A percentile compares a stretch with the other conserved stretches of the same genome.
phyloP scores from a whole-genome alignment of 495 filamentous ascomycete genomes.

The Thozetella sp. region DNA sequence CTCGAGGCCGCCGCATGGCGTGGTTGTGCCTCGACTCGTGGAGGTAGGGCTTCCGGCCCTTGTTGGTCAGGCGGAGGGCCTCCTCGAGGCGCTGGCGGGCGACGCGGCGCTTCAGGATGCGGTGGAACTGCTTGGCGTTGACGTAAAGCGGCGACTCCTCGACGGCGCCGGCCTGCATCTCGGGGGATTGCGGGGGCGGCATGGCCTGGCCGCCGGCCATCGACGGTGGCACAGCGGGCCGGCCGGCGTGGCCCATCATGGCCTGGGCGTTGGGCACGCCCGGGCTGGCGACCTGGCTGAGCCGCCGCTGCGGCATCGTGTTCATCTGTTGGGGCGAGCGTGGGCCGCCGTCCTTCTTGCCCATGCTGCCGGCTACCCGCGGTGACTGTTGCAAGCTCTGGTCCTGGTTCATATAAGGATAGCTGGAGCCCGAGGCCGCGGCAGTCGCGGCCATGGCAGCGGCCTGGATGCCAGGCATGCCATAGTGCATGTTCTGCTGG shows the following conservation, averaged over 20 bases:
- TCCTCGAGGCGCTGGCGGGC: constrained; percentile 94
- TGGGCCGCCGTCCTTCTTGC: constrained; percentile 61
- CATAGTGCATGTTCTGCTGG: constrained; percentile 62
- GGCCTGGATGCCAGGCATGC: constrained; percentile 59
- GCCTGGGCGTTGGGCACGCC: constrained; percentile 56
- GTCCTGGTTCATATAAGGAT: constrained; percentile 60
- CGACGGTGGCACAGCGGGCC: constrained; percentile 43
- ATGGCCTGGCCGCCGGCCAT: constrained; percentile 49
- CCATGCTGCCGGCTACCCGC: constrained; percentile 47
- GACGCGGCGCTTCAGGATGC: constrained; percentile 91
- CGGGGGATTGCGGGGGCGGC: constrained; percentile 77
- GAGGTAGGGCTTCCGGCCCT: constrained; percentile 94
- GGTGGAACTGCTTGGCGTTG: constrained; percentile 98
- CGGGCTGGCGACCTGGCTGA: constrained; percentile 68
- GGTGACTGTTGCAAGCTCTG: constrained; percentile 61
- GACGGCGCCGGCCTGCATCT: constrained; percentile 71
- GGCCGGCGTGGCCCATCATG: constrained; percentile 55
- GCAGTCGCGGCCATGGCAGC: constrained; percentile 73
- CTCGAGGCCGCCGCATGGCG: constrained; percentile 93
- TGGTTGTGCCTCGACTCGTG: constrained; percentile 99
- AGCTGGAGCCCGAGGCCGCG: constrained; percentile 63
- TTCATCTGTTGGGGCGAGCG: constrained; percentile 66
- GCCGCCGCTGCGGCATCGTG: constrained; percentile 53
- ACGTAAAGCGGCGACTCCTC: constrained; percentile 97
- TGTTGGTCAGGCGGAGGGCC: constrained; percentile 84